Evolutionary conservation across 2,329 filamentous ascomycete genomes (phyloP), one percentile per base, ranked within the genome.

Genomic region (Beauveria bassiana): DNA sequence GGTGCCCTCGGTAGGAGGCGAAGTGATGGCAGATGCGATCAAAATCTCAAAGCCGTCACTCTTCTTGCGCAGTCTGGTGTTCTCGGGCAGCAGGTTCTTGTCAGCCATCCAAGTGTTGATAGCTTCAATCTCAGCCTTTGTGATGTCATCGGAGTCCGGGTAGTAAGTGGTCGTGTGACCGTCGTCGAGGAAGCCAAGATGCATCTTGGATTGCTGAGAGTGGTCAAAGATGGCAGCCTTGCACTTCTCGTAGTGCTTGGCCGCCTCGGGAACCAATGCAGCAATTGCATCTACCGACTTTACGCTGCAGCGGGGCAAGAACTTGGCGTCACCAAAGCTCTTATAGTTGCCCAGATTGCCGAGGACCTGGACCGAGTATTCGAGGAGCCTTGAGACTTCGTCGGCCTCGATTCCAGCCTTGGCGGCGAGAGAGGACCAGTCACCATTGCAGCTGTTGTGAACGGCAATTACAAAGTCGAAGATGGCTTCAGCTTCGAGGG

Each of bases 331-430:
- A 49, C 91, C 91, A 69, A 93, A 93, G 67, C 88, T 89, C 77
- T 93, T 93, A 77, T 93, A 95, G 74, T 95, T 95, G 65, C 91
- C 89, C 64, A 81, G 81, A 71, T 93, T 95, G 50, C 89, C 89
- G 3, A 95, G 78, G 73, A 95, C 92, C 73, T 91, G 88, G 34
- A 84, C 85, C 8, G 88, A 81, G 72, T 93, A 95, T 72, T 92
- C 85, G 43, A 93, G 78, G 76, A 93, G 93, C 63, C 81, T 78
- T 18, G 81, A 80, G 51, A 91, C 71, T 60, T 91, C 82, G 59
- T 86, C 79, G 56, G 86, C 79, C 51, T 83, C 82, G 54, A 92
- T 79, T 38, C 81, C 80, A 20, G 86, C 85, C 73, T 88, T 86
- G 64, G 81, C 75, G 31, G 84, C 85, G 28, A 93, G 78, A 3